Base-by-base conservation (phyloP, 805 yeast genomes). In the Saturnispora galanensis region DNA sequence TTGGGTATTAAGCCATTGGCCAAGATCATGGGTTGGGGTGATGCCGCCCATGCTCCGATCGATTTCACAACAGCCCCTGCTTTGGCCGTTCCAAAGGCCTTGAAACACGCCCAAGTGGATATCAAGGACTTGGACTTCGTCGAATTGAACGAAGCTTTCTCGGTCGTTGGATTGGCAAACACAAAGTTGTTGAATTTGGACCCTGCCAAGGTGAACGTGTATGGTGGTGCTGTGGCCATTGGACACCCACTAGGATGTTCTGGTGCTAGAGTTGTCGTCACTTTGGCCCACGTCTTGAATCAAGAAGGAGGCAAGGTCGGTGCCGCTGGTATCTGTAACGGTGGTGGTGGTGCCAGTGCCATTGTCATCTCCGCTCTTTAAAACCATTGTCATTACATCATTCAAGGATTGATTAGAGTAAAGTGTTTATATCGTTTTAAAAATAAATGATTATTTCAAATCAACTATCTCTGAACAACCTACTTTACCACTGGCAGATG, bases 271-370 rank as follows among this genome's bases (percentile, higher is more conserved):
- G 76, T 93, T 58, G 77, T 93, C 47, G 89, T 86, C 53, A 93
- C 98, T 28, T 74, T 93, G 65, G 58, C 79, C 47, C 76, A 87
- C 41, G 88, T 89, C 13, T 76, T 93, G 60, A 53, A 66, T 33
- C 96, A 90, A 70, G 97, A 93, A 72, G 67, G 67, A 45, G 94
- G 90, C 56, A 86, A 82, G 69, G 65, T 80, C 55, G 99, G 99
- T 64, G 87, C 79, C 54, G 97, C 96, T 57, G 96, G 87, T 64
- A 82, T 93, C 62, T 93, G 98, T 76, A 93, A 93, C 66, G 98
- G 99, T 72, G 99, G 99, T 59, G 99, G 99, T 64, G 99, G 98
- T 63, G 97, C 97, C 41, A 83, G 95, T 46, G 81, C 97, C 21
- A 71, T 93, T 57, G 86, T 93, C 50, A 76, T 93, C 57, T 96